phyloP scores from a whole-genome alignment of 2,329 filamentous ascomycete species.

The Cadophora gregata region DNA sequence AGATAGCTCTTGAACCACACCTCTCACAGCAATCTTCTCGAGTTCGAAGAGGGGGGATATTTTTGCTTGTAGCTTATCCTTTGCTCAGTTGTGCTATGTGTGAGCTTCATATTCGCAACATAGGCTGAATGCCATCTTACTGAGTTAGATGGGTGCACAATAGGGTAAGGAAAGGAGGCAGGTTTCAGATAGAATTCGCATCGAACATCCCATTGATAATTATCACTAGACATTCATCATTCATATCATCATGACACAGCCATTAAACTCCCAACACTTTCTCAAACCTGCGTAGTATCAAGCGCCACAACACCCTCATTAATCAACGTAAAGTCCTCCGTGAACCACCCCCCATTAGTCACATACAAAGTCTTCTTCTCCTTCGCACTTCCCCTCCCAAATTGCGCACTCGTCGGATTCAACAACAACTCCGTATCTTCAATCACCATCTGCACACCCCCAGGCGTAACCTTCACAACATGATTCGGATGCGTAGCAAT shows the following conservation, averaged over 20 bases:
- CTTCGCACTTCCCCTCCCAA: constrained; percentile 23
- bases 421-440: constrained; percentile 24
- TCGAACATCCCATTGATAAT: too few relatives aligned
- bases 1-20: neutral
- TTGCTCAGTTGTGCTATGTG: too few relatives aligned
- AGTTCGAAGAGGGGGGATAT: too few relatives aligned
- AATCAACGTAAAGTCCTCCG: constrained; percentile 20
- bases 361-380: constrained; percentile 30
- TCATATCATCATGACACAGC: neutral
- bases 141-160: too few relatives aligned
- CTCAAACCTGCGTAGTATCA: constrained; percentile 16
- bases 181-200: too few relatives aligned
- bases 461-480: constrained; percentile 23
- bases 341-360: constrained; percentile 30
- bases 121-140: too few relatives aligned
- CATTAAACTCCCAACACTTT: too few relatives aligned
- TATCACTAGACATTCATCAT: too few relatives aligned
- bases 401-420: constrained; percentile 30
- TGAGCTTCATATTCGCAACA: too few relatives aligned
- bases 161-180: too few relatives aligned
- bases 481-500: constrained; percentile 31
- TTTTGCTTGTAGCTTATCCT: too few relatives aligned
- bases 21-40: too few relatives aligned
- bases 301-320: constrained; percentile 23
- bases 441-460: constrained; percentile 20